phyloP scores from a whole-genome alignment of 1,284 basidiomycete genomes.

The Sphagnurus paluster region DNA sequence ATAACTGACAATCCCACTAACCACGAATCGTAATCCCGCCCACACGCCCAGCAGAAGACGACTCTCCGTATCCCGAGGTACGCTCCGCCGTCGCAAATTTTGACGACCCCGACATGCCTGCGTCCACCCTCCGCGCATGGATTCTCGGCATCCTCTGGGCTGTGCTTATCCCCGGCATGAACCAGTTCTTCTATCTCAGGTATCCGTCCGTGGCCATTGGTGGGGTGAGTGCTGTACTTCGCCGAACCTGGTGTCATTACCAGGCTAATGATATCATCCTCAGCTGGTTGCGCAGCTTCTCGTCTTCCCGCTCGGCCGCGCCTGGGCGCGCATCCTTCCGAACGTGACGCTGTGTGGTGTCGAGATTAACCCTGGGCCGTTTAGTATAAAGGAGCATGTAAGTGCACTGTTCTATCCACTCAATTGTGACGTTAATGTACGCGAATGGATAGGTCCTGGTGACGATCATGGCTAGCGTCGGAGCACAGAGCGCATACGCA shows the following conservation, averaged over 20 bases:
- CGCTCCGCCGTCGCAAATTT: constrained; percentile 58
- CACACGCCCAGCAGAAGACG: constrained; percentile 23
- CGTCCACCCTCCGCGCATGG: constrained; percentile 57
- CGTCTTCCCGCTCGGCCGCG: constrained; percentile 56
- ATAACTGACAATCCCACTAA: too few relatives aligned
- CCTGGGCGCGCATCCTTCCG: constrained; percentile 53
- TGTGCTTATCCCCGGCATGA: constrained; percentile 49
- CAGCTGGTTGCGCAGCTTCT: constrained; percentile 53
- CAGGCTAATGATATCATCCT: constrained; percentile 1
- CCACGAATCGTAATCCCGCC: too few relatives aligned
- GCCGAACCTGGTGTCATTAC: constrained; percentile 2
- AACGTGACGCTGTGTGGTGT: constrained; percentile 46
- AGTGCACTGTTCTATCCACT: constrained; percentile 15
- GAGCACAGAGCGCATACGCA: constrained; percentile 58
- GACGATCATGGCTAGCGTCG: constrained; percentile 73
- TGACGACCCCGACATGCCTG: constrained; percentile 56
- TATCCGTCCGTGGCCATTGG: constrained; percentile 47
- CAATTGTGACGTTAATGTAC: constrained; percentile 1
- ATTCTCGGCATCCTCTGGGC: constrained; percentile 49
- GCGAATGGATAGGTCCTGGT: constrained; percentile 41
- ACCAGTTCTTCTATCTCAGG: constrained; percentile 57
- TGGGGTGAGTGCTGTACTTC: constrained; percentile 29
- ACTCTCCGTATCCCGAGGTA: constrained; percentile 57
- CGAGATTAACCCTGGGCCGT: constrained; percentile 70
- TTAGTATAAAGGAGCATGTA: constrained; percentile 75